A percentile compares a stretch with the other conserved stretches of the same genome.
phyloP scores from a whole-genome alignment of 805 yeast genomes.

The Yarrowia divulgata region DNA sequence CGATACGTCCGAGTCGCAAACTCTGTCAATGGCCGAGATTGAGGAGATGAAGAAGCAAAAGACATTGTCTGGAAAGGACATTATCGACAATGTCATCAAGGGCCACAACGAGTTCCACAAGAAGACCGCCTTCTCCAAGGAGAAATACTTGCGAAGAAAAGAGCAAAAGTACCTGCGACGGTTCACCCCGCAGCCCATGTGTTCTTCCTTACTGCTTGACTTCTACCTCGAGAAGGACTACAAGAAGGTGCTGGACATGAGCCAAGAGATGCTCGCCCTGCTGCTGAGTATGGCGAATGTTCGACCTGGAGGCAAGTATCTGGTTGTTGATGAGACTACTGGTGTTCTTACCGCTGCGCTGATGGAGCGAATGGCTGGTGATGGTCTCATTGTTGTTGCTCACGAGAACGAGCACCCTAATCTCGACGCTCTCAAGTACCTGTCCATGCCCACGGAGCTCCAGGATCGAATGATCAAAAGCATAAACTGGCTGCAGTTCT shows the following conservation, averaged over 20 bases:
- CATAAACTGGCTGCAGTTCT: constrained; percentile 77
- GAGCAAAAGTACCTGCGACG: constrained; percentile 88
- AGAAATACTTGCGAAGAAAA: constrained; percentile 88
- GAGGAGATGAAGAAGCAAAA: constrained; percentile 74
- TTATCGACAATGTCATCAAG: constrained; percentile 80
- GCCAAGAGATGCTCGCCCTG: constrained; percentile 83
- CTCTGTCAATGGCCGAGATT: constrained; percentile 77
- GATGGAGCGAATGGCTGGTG: constrained; percentile 84
- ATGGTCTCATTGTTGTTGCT: constrained; percentile 71
- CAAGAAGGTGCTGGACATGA: constrained; percentile 74
- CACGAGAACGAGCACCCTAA: constrained; percentile 97
- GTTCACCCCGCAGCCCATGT: constrained; percentile 80
- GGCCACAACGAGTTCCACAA: constrained; percentile 87
- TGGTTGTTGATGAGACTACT: constrained; percentile 93
- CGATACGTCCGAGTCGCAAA: constrained; percentile 74
- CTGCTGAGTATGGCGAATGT: constrained; percentile 80
- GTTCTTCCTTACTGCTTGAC: constrained; percentile 72
- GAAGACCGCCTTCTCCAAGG: constrained; percentile 89
- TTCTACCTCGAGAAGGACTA: constrained; percentile 81
- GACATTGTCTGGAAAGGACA: constrained; percentile 68
- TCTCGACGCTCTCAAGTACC: constrained; percentile 68
- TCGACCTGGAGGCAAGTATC: constrained; percentile 86
- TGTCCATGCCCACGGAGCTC: constrained; percentile 62
- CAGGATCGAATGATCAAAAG: constrained; percentile 66
- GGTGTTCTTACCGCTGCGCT: constrained; percentile 86